Evolutionary conservation across 1,284 basidiomycete species (phyloP).

Genomic region (Takashimella tepidaria): DNA sequence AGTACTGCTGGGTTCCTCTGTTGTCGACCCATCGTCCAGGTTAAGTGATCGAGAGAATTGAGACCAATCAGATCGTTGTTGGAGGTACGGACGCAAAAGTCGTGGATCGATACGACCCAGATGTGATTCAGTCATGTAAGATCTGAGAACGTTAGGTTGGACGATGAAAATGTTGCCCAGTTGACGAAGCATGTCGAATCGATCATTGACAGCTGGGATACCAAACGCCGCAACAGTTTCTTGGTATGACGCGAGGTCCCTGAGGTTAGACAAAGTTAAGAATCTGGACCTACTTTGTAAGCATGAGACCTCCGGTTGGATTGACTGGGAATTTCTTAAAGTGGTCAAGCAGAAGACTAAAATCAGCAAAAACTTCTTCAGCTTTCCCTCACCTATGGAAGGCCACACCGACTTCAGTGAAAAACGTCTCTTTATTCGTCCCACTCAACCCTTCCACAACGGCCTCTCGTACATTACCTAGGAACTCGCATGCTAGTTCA

Average conservation of each 20-base stretch:
- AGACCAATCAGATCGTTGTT: constrained; percentile 75
- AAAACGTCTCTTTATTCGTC: constrained; percentile 85
- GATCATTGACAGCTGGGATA: constrained; percentile 78
- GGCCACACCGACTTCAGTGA: constrained; percentile 87
- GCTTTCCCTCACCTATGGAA: constrained; percentile 70
- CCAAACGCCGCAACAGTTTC: constrained; percentile 77
- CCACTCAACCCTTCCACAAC: constrained; percentile 73
- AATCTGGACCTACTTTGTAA: constrained; percentile 71
- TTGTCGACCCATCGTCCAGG: constrained; percentile 29
- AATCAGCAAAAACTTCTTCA: background rate
- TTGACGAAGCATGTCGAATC: constrained; percentile 97
- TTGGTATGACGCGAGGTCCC: constrained; percentile 95
- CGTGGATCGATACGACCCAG: constrained; percentile 83
- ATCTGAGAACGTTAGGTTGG: constrained; percentile 82
- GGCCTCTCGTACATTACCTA: constrained; percentile 73
- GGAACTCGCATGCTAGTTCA: constrained; percentile 73
- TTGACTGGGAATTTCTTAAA: constrained; percentile 94
- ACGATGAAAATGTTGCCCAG: constrained; percentile 96
- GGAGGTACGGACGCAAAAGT: constrained; percentile 84
- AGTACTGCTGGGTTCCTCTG: constrained; percentile 4
- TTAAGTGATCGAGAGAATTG: constrained; percentile 37
- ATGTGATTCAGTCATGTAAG: constrained; percentile 87
- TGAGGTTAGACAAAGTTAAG: constrained; percentile 37
- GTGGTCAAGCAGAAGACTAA: constrained; percentile 85
- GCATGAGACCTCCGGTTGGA: constrained; percentile 93